Percentiles rank a stretch among this genome's conserved stretches.
These are phyloP conservation scores for Gossypium herbaceum DNA, from an alignment of 345 rosid genomes.

Conservation along the genomic window DNA sequence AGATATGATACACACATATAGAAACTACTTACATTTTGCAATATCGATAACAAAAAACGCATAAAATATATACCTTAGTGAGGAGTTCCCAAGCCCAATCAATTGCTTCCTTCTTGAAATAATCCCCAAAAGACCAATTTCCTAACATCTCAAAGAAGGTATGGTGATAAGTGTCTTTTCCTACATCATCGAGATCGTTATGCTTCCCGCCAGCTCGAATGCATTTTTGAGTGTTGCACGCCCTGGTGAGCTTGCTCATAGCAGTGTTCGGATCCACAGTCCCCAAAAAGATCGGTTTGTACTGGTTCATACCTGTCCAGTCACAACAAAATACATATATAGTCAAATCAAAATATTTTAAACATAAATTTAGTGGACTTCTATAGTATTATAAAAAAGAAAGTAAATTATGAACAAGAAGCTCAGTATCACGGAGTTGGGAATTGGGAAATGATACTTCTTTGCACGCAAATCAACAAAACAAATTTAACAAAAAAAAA, in stretches of 20 bases:
- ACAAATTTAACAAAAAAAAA: not conserved
- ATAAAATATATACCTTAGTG: constrained; percentile 48
- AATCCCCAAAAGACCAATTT: constrained; percentile 99
- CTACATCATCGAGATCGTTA: constrained; percentile 96
- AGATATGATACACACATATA: not conserved
- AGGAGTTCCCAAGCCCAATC: constrained; percentile 99
- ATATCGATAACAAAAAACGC: not conserved
- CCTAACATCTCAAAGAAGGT: constrained; percentile 99
- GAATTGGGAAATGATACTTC: not conserved
- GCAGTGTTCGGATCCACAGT: constrained; percentile 81
- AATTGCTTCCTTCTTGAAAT: constrained; percentile 91
- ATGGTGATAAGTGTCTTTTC: constrained; percentile 96
- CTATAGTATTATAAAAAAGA: not conserved
- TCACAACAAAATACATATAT: not conserved
- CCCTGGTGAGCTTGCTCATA: constrained; percentile 70
- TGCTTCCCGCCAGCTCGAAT: constrained; percentile 99
- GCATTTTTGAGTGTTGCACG: constrained; percentile 95
- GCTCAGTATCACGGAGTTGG: not conserved
- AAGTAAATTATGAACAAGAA: not conserved
- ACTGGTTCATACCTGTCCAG: constrained; percentile 89
- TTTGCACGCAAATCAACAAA: not conserved
- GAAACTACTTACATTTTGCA: not conserved
- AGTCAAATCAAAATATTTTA: not conserved
- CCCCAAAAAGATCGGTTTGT: constrained; percentile 88
- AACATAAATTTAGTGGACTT: not conserved